Evolutionary conservation across 805 yeast genomes (phyloP).

Genomic region (Wickerhamiella occidentalis): DNA sequence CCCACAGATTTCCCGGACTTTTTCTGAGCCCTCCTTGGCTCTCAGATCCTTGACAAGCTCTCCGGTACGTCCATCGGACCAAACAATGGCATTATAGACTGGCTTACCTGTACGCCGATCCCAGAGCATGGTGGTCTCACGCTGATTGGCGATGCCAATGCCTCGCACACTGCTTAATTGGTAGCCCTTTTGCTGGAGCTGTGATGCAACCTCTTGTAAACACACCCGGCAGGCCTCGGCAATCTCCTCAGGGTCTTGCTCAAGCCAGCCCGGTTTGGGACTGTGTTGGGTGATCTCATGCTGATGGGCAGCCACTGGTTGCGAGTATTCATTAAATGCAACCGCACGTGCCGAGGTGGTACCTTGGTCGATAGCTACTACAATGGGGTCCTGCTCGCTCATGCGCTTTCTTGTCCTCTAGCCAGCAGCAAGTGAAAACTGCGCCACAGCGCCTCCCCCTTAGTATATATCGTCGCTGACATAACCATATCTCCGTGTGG

Average conservation of each 20-base stretch:
- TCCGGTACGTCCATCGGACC: conserved; percentile 89
- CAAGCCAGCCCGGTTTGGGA: conserved; percentile 59
- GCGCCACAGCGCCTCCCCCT: conserved; percentile 5
- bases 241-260: conserved; percentile 77
- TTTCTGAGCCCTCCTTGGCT: conserved; percentile 42
- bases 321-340: conserved; percentile 58
- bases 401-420: background rate
- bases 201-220: conserved; percentile 32
- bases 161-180: conserved; percentile 41
- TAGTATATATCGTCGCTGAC: background rate
- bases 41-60: conserved; percentile 54
- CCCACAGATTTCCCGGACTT: conserved; percentile 58
- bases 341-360: conserved; percentile 88
- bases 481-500: background rate
- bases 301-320: conserved; percentile 77
- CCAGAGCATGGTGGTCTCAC: conserved; percentile 87
- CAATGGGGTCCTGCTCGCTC: conserved; percentile 13
- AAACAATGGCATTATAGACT: conserved; percentile 77
- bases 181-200: conserved; percentile 26
- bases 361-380: conserved; percentile 63
- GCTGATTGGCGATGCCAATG: conserved; percentile 88
- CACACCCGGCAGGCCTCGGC: conserved; percentile 72
- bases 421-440: background rate
- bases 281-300: conserved; percentile 56
- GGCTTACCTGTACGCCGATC: conserved; percentile 71